phyloP scores from a whole-genome alignment of 306 rosid species.

The Boehmeria nivea region DNA sequence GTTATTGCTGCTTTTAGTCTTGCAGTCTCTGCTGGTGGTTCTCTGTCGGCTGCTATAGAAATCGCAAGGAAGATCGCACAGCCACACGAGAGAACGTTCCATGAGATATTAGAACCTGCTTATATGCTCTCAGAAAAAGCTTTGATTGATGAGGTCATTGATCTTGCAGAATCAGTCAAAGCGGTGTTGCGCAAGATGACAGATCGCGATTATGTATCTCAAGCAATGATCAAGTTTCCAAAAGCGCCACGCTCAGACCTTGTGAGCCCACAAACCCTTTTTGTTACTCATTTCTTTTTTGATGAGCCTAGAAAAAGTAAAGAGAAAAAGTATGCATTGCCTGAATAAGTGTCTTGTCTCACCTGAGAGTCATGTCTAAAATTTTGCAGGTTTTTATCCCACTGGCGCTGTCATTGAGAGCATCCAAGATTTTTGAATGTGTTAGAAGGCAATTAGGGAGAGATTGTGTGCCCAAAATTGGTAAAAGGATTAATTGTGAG shows the following conservation, averaged over 20 bases:
- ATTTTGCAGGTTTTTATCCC: slow-evolving; percentile 36
- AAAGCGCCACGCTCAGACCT: slow-evolving; percentile 37
- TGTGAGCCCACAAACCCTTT: slow-evolving; percentile 21
- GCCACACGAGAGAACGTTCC: slow-evolving; percentile 22
- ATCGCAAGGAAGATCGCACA: slow-evolving; percentile 19
- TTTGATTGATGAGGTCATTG: slow-evolving; percentile 17
- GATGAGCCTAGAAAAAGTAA: background rate
- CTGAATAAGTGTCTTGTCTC: too few species aligned
- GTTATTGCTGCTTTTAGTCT: slow-evolving; percentile 37
- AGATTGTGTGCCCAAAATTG: slow-evolving; percentile 20
- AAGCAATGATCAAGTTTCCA: slow-evolving; percentile 36
- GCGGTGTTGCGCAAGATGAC: slow-evolving; percentile 28
- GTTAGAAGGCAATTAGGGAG: slow-evolving; percentile 15
- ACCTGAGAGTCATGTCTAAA: too few species aligned
- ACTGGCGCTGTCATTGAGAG: slow-evolving; percentile 22
- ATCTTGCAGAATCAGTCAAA: slow-evolving; percentile 33
- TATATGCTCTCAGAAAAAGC: slow-evolving; percentile 17
- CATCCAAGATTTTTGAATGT: slow-evolving; percentile 28
- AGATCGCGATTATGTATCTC: slow-evolving; percentile 28
- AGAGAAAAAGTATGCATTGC: background rate
- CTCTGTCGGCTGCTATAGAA: slow-evolving; percentile 27
- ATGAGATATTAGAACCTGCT: slow-evolving; percentile 25
- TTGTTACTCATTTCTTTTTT: background rate
- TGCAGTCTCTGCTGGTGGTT: slow-evolving; percentile 34
- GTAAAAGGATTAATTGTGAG: slow-evolving; percentile 22